phyloP scores from a whole-genome alignment of 1,284 basidiomycete species.

The Marasmius fiardii region DNA sequence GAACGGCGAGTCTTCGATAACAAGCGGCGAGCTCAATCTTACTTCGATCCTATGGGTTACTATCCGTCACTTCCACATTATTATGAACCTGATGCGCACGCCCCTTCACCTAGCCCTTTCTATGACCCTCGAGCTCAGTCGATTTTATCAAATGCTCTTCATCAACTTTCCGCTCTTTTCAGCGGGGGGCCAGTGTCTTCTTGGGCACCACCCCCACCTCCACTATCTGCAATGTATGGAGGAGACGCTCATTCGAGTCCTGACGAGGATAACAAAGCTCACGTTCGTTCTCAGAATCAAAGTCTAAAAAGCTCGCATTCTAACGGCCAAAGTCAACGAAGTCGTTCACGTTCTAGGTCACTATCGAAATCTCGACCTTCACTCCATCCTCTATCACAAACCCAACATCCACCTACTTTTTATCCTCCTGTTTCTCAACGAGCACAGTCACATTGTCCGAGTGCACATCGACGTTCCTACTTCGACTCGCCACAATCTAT shows the following conservation, averaged over 20 bases:
- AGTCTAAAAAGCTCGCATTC: not conserved
- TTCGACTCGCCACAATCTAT: not conserved
- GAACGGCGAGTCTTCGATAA: not conserved
- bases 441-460: not conserved
- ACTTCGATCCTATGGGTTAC: not conserved
- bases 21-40: not conserved
- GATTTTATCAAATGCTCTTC: not conserved
- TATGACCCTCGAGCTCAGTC: not conserved
- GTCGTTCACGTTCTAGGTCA: not conserved
- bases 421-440: not conserved
- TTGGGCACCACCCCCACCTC: not conserved
- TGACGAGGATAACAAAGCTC: not conserved
- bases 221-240: not conserved
- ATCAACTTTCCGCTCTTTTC: not conserved
- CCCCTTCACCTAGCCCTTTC: not conserved
- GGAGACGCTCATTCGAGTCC: not conserved
- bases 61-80: not conserved
- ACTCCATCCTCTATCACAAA: not conserved
- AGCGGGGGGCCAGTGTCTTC: not conserved
- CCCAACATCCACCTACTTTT: not conserved
- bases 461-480: not conserved
- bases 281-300: not conserved
- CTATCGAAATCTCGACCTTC: not conserved
- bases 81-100: not conserved
- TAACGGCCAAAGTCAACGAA: too few relatives aligned